Evolutionary conservation across 192 early-diverging fungal genomes (phyloP).

Genomic region (Helicostylum pulchrum): DNA sequence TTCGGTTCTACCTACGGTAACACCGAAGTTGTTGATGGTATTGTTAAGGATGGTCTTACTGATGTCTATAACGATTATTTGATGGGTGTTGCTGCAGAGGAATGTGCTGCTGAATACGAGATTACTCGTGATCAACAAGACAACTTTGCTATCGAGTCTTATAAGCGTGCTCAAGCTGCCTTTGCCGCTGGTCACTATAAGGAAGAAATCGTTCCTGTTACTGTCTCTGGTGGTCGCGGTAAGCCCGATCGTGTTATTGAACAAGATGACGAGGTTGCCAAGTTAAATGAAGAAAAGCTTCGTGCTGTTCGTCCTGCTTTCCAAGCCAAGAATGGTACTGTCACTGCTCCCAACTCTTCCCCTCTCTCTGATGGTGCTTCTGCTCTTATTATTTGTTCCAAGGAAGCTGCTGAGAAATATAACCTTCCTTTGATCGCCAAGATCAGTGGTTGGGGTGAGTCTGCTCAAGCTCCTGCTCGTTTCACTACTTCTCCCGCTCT

Average conservation of each 20-base stretch:
- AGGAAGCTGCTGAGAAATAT: constrained; percentile 52
- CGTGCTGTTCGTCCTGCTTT: constrained; percentile 88
- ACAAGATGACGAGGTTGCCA: constrained; percentile 67
- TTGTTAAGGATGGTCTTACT: constrained; percentile 71
- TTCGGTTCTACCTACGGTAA: constrained; percentile 77
- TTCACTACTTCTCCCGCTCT: constrained; percentile 76
- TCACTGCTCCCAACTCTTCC: constrained; percentile 90
- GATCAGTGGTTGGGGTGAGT: constrained; percentile 69
- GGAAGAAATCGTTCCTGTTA: constrained; percentile 72
- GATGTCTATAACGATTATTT: constrained; percentile 71
- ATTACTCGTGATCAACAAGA: constrained; percentile 83
- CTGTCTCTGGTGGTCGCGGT: constrained; percentile 65
- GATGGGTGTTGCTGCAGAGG: constrained; percentile 82
- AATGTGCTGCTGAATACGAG: constrained; percentile 73
- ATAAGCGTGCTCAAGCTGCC: constrained; percentile 79
- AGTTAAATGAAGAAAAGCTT: constrained; percentile 84
- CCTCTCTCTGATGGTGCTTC: constrained; percentile 79
- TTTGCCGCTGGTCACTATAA: constrained; percentile 57
- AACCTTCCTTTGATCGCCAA: constrained; percentile 51
- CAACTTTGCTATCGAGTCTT: constrained; percentile 69
- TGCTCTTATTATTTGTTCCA: constrained; percentile 72
- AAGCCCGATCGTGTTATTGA: constrained; percentile 61
- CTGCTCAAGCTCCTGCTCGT: constrained; percentile 65
- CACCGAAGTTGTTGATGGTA: constrained; percentile 67
- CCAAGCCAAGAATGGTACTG: constrained; percentile 77